Conservation (phyloP, 1,139 yeast genomes). For the Kodamaea suecica region DNA sequence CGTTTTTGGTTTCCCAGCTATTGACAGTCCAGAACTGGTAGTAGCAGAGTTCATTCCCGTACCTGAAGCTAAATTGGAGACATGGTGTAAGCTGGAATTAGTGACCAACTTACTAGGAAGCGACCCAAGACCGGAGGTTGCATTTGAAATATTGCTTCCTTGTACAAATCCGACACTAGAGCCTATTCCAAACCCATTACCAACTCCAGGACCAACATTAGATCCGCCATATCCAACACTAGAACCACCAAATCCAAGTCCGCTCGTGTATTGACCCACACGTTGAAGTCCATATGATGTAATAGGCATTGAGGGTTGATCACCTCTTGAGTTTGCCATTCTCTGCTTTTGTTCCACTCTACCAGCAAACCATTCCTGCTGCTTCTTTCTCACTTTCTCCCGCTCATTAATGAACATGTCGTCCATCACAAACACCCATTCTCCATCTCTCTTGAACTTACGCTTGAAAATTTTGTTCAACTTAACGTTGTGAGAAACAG, state of each 20-base stretch:
- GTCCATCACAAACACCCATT: constrained; percentile 92
- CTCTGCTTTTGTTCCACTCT: constrained; percentile 38
- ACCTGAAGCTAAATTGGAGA: no score
- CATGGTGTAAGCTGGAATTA: no score
- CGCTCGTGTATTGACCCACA: not conserved
- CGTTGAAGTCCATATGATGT: not conserved
- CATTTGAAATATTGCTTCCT: no score
- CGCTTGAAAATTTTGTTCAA: constrained; percentile 81
- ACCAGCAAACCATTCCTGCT: constrained; percentile 56
- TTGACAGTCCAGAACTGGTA: no score
- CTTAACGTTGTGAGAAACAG: constrained; percentile 84
- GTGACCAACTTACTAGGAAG: no score
- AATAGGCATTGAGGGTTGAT: constrained; percentile 9
- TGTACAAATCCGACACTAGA: no score
- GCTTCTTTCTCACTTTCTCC: constrained; percentile 70
- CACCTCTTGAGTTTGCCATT: constrained; percentile 18
- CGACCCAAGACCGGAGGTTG: no score
- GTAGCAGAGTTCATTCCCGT: no score
- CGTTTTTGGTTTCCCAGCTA: constrained; percentile 40
- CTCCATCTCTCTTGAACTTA: constrained; percentile 69
- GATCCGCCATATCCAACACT: not conserved
- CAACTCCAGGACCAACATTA: not conserved
- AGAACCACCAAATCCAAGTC: not conserved
- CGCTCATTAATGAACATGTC: constrained; percentile 78
- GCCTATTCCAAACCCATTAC: not conserved